Evolutionary conservation across 768 basidiomycete genomes (phyloP).

Genomic region (Hypholoma sublateritium): DNA sequence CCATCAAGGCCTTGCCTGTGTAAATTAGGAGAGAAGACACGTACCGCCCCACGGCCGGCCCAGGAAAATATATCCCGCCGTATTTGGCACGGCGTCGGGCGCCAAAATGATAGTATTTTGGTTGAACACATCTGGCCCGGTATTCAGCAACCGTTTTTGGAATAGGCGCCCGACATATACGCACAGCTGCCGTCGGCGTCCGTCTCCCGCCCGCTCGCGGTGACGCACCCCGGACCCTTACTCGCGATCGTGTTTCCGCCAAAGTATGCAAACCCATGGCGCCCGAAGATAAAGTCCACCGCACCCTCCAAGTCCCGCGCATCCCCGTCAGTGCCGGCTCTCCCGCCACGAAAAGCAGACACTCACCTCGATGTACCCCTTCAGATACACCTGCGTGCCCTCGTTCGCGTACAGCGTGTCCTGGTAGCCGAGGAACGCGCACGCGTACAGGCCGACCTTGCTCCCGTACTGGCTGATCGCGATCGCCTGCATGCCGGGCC

Average conservation of each 20-base stretch:
- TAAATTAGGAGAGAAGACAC: slow-evolving; percentile 1
- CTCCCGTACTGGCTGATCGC: slow-evolving; percentile 48
- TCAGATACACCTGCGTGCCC: slow-evolving; percentile 47
- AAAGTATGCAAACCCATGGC: slow-evolving; percentile 41
- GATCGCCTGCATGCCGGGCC: slow-evolving; percentile 42
- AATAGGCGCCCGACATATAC: slow-evolving; percentile 3
- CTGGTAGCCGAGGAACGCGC: slow-evolving; percentile 44
- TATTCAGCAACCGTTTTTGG: neutral
- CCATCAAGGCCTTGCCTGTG: neutral
- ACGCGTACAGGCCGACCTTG: slow-evolving; percentile 41
- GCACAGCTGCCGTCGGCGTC: slow-evolving; percentile 42
- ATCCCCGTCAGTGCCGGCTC: too few species aligned
- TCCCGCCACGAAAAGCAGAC: neutral
- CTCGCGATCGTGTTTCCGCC: slow-evolving; percentile 46
- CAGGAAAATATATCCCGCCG: slow-evolving; percentile 34
- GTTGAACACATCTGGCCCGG: slow-evolving; percentile 33
- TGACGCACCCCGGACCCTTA: slow-evolving; percentile 41
- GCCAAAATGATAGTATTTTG: slow-evolving; percentile 36
- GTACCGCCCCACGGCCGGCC: slow-evolving; percentile 45
- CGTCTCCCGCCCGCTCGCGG: slow-evolving; percentile 43
- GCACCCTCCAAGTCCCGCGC: slow-evolving; percentile 30
- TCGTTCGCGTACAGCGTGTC: slow-evolving; percentile 45
- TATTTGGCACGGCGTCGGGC: slow-evolving; percentile 31
- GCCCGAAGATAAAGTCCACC: slow-evolving; percentile 48
- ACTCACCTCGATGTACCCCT: slow-evolving; percentile 43